Conservation (phyloP, 2,329 filamentous ascomycete species). For the Xylariaceae sp. region DNA sequence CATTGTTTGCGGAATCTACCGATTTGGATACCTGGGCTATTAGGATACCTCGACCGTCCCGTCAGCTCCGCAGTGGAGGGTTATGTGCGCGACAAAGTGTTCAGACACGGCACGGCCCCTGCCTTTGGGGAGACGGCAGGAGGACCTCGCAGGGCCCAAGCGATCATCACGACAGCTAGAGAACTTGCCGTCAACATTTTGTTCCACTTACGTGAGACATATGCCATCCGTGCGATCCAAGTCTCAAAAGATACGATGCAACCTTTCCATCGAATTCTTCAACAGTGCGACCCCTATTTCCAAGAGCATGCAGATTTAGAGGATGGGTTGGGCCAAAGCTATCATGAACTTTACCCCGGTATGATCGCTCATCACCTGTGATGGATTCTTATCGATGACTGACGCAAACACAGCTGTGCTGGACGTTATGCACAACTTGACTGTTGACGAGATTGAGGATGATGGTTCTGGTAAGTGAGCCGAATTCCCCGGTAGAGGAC, state of each 20-base stretch:
- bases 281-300: conserved; percentile 42
- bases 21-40: conserved; percentile 49
- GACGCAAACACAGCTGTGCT: conserved; percentile 37
- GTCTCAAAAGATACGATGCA: conserved; percentile 42
- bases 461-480: conserved; percentile 55
- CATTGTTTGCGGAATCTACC: conserved; percentile 35
- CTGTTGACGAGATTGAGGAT: conserved; percentile 55
- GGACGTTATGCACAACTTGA: conserved; percentile 49
- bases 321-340: conserved; percentile 34
- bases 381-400: background rate
- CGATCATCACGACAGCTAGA: conserved; percentile 36
- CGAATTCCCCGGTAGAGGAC: conserved; percentile 33
- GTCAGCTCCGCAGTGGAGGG: conserved; percentile 42
- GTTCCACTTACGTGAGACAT: conserved; percentile 44
- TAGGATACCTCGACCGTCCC: conserved; percentile 44
- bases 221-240: conserved; percentile 40
- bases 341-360: conserved; percentile 37
- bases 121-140: conserved; percentile 32
- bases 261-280: conserved; percentile 42
- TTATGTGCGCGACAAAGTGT: conserved; percentile 44
- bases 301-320: conserved; percentile 32
- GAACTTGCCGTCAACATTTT: conserved; percentile 45
- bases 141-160: conserved; percentile 30
- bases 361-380: conserved; percentile 20
- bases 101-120: conserved; percentile 34